Conservation (phyloP, 306 rosid genomes). For the Trifolium dubium region DNA sequence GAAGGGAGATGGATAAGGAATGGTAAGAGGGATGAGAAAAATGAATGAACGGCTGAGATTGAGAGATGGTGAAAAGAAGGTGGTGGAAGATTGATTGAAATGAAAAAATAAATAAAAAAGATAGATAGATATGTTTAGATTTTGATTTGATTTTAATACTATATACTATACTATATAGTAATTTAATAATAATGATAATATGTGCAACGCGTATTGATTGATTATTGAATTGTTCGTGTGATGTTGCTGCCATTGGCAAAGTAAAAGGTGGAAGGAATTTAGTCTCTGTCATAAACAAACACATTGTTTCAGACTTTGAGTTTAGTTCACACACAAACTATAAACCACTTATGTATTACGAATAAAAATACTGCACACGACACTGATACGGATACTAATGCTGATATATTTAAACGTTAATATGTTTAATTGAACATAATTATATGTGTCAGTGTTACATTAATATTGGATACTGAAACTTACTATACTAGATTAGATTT, state of each 20-base stretch:
- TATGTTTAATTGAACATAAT: too few species aligned
- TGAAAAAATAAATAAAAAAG: not conserved
- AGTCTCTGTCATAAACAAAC: slow-evolving; percentile 52
- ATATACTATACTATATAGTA: not conserved
- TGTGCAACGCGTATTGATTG: slow-evolving; percentile 49
- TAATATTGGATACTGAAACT: too few species aligned
- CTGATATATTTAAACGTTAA: too few species aligned
- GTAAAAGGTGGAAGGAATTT: slow-evolving; percentile 51
- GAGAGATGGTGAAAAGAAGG: slow-evolving; percentile 44
- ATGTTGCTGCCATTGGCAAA: slow-evolving; percentile 30
- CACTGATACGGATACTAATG: too few species aligned
- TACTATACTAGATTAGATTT: too few species aligned
- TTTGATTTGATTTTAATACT: not conserved
- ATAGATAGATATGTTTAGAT: not conserved
- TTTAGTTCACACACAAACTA: not conserved
- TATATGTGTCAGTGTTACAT: too few species aligned
- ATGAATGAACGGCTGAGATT: slow-evolving; percentile 43
- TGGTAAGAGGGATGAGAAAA: slow-evolving; percentile 28
- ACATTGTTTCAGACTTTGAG: slow-evolving; percentile 27
- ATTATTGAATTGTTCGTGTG: slow-evolving; percentile 35
- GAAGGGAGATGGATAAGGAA: slow-evolving; percentile 31
- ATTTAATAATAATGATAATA: not conserved
- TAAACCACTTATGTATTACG: too few species aligned
- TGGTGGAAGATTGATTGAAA: slow-evolving; percentile 37
- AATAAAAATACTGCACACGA: too few species aligned